Base-by-base conservation (phyloP, 768 basidiomycete species). In the Psilocybe cubensis region DNA sequence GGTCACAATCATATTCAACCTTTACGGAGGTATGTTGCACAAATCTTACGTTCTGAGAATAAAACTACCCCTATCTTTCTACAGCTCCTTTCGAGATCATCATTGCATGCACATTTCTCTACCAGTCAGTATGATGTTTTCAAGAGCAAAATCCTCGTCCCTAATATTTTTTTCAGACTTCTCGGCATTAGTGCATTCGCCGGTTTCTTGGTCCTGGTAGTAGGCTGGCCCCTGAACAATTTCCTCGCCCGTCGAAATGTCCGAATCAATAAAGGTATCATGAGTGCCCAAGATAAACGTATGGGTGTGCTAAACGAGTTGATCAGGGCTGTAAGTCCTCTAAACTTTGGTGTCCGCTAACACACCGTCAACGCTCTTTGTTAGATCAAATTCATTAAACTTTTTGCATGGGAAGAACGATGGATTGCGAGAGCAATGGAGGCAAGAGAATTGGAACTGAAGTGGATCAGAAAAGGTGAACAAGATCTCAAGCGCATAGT, bases 221-320 rank as follows among this genome's bases (percentile, higher is more conserved):
- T 87, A n/a, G 83, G 83, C 8, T 86, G 85, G 78, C 92, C 92
- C 0, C 67, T 93, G 55, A 94, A 92, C 71, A 85, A 82, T 46
- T 80, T 76, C 62, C 69, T 92, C 25, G 79, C 88, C 1, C 79
- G 77, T 38, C 78, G 88, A 3, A 81, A 82, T 56, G 77, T 87
- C 33, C 72, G 80, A 27, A 85, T 87, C 55, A 78, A 87, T 52
- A 87, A 86, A 63, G 84, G 83, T 14, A 68, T 83, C 2, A 69
- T 83, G 25, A 76, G 77, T 20, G 86, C 89, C 0, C 73, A 86
- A 17, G 92, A 94, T 65, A 87, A 84, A 72, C 79, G 91, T 8
- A 92, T 92, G 84, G 83, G 78, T 2, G 84, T 91, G 4, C 68
- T 93, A 60, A 92, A 86, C 57, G 92, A 94, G 68, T 72, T 94